Conservation (phyloP, 139 green algal genomes). For the Volvox africanus region DNA sequence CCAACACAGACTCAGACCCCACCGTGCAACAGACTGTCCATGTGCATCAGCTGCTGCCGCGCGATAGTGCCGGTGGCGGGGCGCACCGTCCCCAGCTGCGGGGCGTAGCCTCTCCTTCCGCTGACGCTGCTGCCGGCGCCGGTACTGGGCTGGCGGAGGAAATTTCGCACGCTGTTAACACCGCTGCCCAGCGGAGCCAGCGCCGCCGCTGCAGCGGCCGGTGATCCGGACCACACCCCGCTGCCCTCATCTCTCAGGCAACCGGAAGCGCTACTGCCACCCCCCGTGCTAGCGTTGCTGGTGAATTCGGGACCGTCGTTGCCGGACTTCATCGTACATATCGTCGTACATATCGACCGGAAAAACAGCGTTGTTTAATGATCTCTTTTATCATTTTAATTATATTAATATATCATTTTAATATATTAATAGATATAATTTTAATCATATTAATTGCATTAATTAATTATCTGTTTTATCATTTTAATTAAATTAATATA, state of each 20-base stretch:
- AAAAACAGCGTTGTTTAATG: neutral
- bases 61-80: neutral
- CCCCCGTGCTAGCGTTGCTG: conserved; percentile 38
- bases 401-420: too few species aligned
- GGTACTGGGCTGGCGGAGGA: neutral
- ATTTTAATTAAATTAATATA: too few species aligned
- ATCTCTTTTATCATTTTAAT: too few species aligned
- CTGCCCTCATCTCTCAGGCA: neutral
- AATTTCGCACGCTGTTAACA: neutral
- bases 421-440: too few species aligned
- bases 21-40: conserved; percentile 21
- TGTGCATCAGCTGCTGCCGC: conserved; percentile 20
- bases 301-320: neutral
- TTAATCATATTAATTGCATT: too few species aligned
- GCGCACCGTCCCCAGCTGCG: neutral
- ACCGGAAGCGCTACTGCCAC: conserved; percentile 22
- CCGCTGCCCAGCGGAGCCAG: neutral
- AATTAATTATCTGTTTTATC: too few species aligned
- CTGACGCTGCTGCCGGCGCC: neutral
- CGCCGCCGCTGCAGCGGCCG: neutral
- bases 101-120: neutral
- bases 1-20: neutral
- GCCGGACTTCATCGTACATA: neutral
- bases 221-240: neutral
- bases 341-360: neutral